phyloP scores from a whole-genome alignment of 441 rosid species.

The Brassica balearica region DNA sequence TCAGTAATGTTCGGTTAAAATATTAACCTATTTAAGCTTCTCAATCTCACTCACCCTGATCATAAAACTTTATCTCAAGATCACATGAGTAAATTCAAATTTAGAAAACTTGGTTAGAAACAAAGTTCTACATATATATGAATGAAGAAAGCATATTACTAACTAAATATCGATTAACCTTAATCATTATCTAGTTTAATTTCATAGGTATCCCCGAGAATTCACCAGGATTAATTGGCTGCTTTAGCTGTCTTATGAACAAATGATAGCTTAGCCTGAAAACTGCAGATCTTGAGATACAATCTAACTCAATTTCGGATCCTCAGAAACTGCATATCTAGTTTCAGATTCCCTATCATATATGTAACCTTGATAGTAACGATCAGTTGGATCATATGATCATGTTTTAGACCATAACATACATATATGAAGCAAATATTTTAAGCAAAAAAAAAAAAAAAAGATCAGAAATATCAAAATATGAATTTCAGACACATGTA shows the following conservation, averaged over 20 bases:
- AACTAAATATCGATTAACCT: neutral
- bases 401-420: too few species aligned
- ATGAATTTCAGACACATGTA: conserved; percentile 1
- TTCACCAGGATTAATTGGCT: too few species aligned
- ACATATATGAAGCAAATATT: neutral
- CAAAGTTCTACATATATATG: too few species aligned
- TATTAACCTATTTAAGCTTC: too few species aligned
- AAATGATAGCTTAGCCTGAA: neutral
- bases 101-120: too few species aligned
- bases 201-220: too few species aligned
- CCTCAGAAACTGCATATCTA: neutral
- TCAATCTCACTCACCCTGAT: too few species aligned
- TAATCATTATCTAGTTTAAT: neutral
- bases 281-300: neutral
- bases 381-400: neutral
- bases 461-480: neutral
- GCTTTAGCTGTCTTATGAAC: neutral
- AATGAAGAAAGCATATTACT: neutral
- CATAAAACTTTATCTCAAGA: too few species aligned
- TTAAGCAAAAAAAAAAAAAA: neutral
- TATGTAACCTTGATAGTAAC: neutral
- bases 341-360: neutral
- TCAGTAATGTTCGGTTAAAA: too few species aligned
- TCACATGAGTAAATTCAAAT: too few species aligned
- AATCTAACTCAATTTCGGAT: neutral